Conservation (phyloP, 768 basidiomycete genomes). For the Mrakia gelida region DNA sequence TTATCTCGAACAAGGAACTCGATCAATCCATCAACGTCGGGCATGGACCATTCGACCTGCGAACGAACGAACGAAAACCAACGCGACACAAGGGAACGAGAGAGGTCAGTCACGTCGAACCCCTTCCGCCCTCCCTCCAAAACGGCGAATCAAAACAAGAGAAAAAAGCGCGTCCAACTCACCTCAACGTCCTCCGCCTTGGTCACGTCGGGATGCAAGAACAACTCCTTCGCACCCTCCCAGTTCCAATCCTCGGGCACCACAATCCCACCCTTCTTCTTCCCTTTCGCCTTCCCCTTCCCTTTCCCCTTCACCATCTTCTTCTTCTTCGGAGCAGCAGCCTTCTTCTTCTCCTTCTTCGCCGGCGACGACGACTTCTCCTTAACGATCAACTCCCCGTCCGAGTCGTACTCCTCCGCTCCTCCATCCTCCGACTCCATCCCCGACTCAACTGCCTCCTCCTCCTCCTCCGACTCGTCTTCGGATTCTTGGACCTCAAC, state of each 20-base stretch:
- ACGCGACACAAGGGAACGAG: background rate
- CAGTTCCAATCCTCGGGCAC: constrained; percentile 96
- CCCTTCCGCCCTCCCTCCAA: no score
- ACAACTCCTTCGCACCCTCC: constrained; percentile 88
- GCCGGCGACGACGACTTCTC: background rate
- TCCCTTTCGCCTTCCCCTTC: constrained; percentile 17
- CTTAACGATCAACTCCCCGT: constrained; percentile 7
- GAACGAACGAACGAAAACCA: background rate
- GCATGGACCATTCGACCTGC: constrained; percentile 89
- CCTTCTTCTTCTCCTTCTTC: constrained; percentile 10
- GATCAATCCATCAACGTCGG: constrained; percentile 87
- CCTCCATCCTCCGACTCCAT: constrained; percentile 29
- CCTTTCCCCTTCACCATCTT: background rate
- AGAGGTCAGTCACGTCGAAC: no score
- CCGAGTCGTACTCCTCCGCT: constrained; percentile 22
- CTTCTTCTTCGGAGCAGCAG: background rate
- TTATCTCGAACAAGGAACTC: constrained; percentile 91
- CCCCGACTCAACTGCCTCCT: constrained; percentile 8
- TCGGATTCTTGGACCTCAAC: constrained; percentile 17
- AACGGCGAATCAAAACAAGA: no score
- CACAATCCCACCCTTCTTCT: constrained; percentile 50
- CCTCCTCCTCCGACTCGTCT: constrained; percentile 34
- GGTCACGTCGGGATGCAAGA: constrained; percentile 81
- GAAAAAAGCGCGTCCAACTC: no score
- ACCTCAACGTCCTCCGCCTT: constrained; percentile 84